Evolutionary conservation across 257 asterid genomes (phyloP), one percentile per base, ranked within the genome.

Genomic region (Primulina tabacum): DNA sequence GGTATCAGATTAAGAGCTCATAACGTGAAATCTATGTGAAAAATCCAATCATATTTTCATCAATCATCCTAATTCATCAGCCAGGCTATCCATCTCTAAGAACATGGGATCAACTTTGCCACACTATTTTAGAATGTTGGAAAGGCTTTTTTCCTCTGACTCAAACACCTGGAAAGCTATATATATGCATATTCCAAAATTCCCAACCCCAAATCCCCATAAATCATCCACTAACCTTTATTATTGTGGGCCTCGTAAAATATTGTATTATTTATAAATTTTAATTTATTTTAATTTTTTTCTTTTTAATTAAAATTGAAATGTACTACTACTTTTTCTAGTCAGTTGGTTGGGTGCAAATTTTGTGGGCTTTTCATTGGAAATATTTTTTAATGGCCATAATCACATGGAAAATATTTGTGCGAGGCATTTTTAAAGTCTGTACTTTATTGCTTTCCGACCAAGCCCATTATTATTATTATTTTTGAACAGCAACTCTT

Each of bases 91-190:
- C 17, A 43, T 12, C 5, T 43, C 6, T 43, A 43, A 43, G 53
- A 72, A 65, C 82, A 72, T 56, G 70, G 77, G 71, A 69, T 40
- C 33, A 75, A 77, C 57, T 32, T 24, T 70, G 66, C 73, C 34
- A 38, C 65, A 53, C 26, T 32, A 74, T 14, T 43, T 62, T 50
- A 60, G 59, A 70, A 62, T 35, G 66, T 14, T 67, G 53, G 68
- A 73, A 70, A 77, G 69, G 53, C 6, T 26, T 75, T 67, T 69
- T 71, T 18, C 56, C 52, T 68, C 72, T 72, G 80, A 21, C 24
- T 21, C 24, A 71, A 65, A 77, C 85, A 87, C 76, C 86, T 81
- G 86, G 82, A 82, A 87, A 85, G 86, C 70, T 57, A 29, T 28
- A 21, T 28, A 21, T 21, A n/a, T 40, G 50, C 68, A 52, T 63